Evolutionary conservation across 2,329 filamentous ascomycete genomes (phyloP).

Genomic region (Lachnellula cervina): DNA sequence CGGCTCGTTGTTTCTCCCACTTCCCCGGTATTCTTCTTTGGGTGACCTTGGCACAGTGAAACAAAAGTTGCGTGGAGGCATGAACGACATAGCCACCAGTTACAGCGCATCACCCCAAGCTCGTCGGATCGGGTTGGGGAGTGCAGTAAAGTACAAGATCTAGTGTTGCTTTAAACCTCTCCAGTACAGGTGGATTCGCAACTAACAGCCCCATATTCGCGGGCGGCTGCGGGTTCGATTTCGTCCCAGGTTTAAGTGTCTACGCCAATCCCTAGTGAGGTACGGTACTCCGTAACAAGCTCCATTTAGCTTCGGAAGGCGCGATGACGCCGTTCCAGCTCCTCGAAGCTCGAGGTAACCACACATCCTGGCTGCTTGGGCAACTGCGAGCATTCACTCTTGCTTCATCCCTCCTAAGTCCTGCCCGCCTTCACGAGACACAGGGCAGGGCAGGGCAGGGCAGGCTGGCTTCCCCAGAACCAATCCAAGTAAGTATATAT

Average conservation of each 20-base stretch:
- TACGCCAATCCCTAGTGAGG: background rate
- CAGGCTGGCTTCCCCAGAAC: background rate
- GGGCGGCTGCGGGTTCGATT: background rate
- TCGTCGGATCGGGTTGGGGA: background rate
- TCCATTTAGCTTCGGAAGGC: background rate
- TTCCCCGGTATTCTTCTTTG: background rate
- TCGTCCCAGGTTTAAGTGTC: background rate
- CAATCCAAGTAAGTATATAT: background rate
- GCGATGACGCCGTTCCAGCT: background rate
- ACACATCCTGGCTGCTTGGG: background rate
- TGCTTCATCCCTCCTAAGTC: background rate
- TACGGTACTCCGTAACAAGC: background rate
- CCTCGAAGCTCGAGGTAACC: background rate
- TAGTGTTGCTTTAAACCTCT: too few species aligned
- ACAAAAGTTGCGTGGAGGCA: background rate
- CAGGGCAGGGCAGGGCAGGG: too few species aligned
- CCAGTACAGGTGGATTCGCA: too few species aligned
- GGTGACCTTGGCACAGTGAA: background rate
- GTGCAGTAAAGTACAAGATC: background rate
- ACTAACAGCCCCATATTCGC: background rate
- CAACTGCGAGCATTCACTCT: background rate
- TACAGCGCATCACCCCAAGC: background rate
- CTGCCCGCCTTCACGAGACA: background rate
- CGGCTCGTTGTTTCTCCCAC: background rate
- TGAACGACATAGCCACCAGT: background rate